Conservation (phyloP, 164 flowering plant genomes). For the Hamamelis virginiana region DNA sequence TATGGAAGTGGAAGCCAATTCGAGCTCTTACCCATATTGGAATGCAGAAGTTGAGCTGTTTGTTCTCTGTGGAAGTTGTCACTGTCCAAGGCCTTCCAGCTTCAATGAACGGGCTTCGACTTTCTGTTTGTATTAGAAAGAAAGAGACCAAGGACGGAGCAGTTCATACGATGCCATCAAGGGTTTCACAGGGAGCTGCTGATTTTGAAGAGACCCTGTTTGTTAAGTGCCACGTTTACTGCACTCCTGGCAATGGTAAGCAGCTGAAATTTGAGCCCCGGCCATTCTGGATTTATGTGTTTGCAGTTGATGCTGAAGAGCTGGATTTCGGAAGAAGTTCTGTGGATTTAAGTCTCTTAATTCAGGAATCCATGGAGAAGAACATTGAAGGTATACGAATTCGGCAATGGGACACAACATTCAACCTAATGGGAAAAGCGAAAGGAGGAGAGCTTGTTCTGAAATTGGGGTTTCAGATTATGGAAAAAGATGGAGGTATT, state of each 20-base stretch:
- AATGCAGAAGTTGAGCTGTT: constrained; percentile 74
- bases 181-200: constrained; percentile 84
- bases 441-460: constrained; percentile 80
- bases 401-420: constrained; percentile 77
- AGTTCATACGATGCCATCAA: constrained; percentile 89
- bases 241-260: constrained; percentile 34
- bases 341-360: constrained; percentile 71
- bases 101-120: constrained; percentile 92
- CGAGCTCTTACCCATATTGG: constrained; percentile 76
- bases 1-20: constrained; percentile 96
- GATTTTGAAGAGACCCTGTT: constrained; percentile 94
- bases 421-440: constrained; percentile 74
- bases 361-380: constrained; percentile 80
- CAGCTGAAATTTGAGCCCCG: constrained; percentile 71
- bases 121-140: constrained; percentile 77
- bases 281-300: constrained; percentile 62
- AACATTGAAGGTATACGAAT: constrained; percentile 61
- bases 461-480: constrained; percentile 82
- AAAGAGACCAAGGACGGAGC: constrained; percentile 87
- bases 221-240: constrained; percentile 71
- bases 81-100: constrained; percentile 72
- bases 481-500: constrained; percentile 82
- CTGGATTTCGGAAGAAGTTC: constrained; percentile 70
- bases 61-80: constrained; percentile 91
- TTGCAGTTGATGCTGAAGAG: constrained; percentile 84